Percentiles rank a stretch among this genome's conserved stretches.
Evolutionary conservation across 148 eudicot species (phyloP).

Genomic region (Chenopodium quinoa): DNA sequence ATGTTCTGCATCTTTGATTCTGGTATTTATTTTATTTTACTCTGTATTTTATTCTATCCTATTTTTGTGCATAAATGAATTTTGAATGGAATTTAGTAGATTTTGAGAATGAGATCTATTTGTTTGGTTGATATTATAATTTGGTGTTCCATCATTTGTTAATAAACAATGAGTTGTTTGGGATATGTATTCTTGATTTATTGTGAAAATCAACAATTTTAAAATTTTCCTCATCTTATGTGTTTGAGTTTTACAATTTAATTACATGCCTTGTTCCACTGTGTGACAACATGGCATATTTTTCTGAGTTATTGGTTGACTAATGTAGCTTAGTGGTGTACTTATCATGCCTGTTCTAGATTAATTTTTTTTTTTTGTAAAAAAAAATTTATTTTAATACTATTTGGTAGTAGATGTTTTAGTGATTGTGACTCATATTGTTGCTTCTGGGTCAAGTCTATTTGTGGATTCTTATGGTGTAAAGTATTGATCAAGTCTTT

Average conservation of each 20-base stretch:
- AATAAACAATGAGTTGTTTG: not conserved
- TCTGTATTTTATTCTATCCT: not conserved
- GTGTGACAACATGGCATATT: not conserved
- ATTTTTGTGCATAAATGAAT: not conserved
- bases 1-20: not conserved
- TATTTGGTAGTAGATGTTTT: not conserved
- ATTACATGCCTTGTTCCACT: not conserved
- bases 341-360: constrained; percentile 1
- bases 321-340: not conserved
- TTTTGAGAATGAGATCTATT: not conserved
- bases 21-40: too few species aligned
- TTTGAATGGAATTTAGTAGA: not conserved
- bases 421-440: not conserved
- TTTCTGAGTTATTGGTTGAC: not conserved
- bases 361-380: too few species aligned
- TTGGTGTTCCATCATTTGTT: not conserved
- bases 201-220: not conserved
- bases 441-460: not conserved
- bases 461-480: not conserved
- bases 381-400: not conserved
- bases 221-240: not conserved
- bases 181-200: not conserved
- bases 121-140: not conserved
- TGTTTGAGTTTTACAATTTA: not conserved
- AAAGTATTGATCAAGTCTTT: not conserved